These are phyloP conservation scores for Solanum lycopersicoides DNA, from an alignment of 257 asterid genomes.

Conservation along the genomic window DNA sequence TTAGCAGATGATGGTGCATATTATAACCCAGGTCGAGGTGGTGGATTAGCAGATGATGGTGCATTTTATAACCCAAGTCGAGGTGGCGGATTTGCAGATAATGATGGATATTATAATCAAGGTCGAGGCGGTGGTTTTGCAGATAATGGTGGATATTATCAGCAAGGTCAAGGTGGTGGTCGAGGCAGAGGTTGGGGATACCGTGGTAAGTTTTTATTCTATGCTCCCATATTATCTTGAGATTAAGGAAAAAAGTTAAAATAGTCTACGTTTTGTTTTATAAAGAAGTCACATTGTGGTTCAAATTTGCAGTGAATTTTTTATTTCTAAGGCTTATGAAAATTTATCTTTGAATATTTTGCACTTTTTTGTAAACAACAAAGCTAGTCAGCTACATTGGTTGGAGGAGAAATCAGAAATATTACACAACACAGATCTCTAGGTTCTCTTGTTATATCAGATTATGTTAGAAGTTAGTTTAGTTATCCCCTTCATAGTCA, in stretches of 20 bases:
- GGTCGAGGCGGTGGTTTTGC: not conserved
- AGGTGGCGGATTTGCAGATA: conserved; percentile 22
- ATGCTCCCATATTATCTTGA: not conserved
- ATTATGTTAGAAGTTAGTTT: not conserved
- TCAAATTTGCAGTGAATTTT: not conserved
- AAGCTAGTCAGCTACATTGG: not conserved
- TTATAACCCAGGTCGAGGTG: not conserved
- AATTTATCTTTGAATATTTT: not conserved
- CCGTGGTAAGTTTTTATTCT: conserved; percentile 23
- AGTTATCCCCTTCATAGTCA: not conserved
- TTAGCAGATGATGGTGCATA: not conserved
- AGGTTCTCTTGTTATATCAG: not conserved
- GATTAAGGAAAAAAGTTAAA: not conserved
- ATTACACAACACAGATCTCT: not conserved
- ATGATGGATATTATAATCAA: not conserved
- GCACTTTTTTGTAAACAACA: not conserved
- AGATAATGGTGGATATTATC: not conserved
- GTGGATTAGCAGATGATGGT: conserved; percentile 5
- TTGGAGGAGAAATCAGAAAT: not conserved
- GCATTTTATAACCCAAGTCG: not conserved
- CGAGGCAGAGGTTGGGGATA: conserved; percentile 44
- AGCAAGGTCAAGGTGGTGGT: conserved; percentile 14
- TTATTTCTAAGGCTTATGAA: not conserved
- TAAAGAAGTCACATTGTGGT: not conserved
- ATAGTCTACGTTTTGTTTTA: not conserved